Conservation (phyloP, 2,329 filamentous ascomycete species). For the Diaporthe ampelina region DNA sequence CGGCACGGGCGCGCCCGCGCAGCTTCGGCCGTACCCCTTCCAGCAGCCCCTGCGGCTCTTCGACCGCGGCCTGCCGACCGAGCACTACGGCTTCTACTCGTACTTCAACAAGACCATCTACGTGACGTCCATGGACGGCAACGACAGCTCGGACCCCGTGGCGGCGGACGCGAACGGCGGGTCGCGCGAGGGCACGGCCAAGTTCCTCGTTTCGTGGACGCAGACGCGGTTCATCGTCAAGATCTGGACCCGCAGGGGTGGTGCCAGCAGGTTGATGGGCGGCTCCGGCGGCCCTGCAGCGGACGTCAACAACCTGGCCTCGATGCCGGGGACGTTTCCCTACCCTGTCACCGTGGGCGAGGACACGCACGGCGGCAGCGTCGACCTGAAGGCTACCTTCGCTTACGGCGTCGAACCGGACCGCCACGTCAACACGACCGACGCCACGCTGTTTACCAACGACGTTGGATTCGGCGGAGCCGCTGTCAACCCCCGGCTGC, state of each 20-base stretch:
- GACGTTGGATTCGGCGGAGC: constrained; percentile 64
- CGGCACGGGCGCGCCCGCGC: constrained; percentile 79
- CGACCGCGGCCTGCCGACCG: constrained; percentile 82
- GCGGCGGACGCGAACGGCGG: constrained; percentile 68
- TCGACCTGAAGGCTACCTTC: constrained; percentile 66
- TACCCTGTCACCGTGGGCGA: constrained; percentile 73
- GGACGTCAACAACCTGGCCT: constrained; percentile 47
- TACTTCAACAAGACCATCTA: constrained; percentile 93
- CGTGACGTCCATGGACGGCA: constrained; percentile 69
- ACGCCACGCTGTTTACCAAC: constrained; percentile 62
- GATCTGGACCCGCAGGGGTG: constrained; percentile 70
- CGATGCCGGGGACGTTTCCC: constrained; percentile 71
- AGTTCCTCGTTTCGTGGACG: constrained; percentile 69
- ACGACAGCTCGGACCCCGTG: constrained; percentile 55
- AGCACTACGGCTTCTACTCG: constrained; percentile 95
- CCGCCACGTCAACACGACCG: constrained; percentile 59
- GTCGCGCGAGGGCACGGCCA: constrained; percentile 65
- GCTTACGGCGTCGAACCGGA: constrained; percentile 64
- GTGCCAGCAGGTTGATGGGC: constrained; percentile 56
- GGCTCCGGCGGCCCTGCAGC: constrained; percentile 46
- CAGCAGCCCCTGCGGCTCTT: constrained; percentile 88
- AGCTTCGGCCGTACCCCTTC: constrained; percentile 77
- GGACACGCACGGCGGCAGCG: constrained; percentile 74
- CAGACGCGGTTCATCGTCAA: constrained; percentile 74
- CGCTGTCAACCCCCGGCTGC: constrained; percentile 65